These are phyloP conservation scores for Clathrus columnatus DNA, from an alignment of 768 basidiomycete species.

Conservation along the genomic window DNA sequence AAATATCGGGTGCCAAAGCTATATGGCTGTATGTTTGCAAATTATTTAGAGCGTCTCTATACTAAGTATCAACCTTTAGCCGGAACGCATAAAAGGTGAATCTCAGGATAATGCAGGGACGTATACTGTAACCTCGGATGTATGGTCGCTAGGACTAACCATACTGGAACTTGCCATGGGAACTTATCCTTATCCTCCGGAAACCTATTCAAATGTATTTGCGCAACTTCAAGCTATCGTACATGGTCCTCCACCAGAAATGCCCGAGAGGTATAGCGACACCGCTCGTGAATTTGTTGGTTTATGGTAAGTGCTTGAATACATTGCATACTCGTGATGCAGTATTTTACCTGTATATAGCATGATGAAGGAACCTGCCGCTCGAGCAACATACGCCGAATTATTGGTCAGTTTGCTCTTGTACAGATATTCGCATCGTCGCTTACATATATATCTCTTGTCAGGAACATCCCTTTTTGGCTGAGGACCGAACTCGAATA, in stretches of 20 bases:
- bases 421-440: neutral
- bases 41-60: conserved; percentile 1
- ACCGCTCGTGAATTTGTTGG: conserved; percentile 77
- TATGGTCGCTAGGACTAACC: conserved; percentile 93
- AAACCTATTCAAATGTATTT: conserved; percentile 95
- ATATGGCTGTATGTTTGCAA: conserved; percentile 78
- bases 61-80: conserved; percentile 34
- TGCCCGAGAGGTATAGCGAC: conserved; percentile 64
- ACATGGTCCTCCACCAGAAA: conserved; percentile 81
- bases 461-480: conserved; percentile 74
- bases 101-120: conserved; percentile 77
- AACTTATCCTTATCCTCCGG: conserved; percentile 92
- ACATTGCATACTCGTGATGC: neutral
- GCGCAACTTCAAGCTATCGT: conserved; percentile 96
- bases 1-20: conserved; percentile 96
- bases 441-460: neutral
- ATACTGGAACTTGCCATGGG: conserved; percentile 88
- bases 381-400: conserved; percentile 75
- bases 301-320: conserved; percentile 37
- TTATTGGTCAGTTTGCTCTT: conserved; percentile 47
- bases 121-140: conserved; percentile 94
- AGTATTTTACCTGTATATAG: conserved; percentile 5
- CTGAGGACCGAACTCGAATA: conserved; percentile 43
- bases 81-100: conserved; percentile 94
- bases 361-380: conserved; percentile 70